Base-by-base conservation (phyloP, 1,284 basidiomycete species). In the Cryptococcus sp. region DNA sequence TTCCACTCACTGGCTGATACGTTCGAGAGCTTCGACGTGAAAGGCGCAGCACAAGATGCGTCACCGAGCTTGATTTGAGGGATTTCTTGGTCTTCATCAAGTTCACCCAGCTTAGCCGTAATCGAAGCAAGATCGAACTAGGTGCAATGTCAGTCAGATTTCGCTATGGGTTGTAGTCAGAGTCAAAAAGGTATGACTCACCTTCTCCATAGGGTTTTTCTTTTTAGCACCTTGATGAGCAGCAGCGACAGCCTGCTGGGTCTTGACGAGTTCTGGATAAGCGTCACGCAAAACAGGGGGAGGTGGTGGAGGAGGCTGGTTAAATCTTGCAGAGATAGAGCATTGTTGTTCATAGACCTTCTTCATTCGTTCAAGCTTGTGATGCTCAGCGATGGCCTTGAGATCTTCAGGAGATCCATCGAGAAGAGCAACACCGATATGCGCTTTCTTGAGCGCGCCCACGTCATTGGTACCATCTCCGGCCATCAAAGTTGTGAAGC, bases 391-490 rank as follows among this genome's bases (percentile, higher is more conserved):
- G 64, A 97, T 97, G 74, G 89, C 91, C 78, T 91, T 85, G 37
- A 97, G 80, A 72, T 96, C 94, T 66, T 94, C 93, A 0, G 85
- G 84, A 0, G 92, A 90, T 0, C 93, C 93, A 70, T 96, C 92
- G 46, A 97, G 81, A 2, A 97, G 82, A 0, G 93, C 93, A 19
- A 97, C 90, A 63, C 93, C 93, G 57, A 97, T 88, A 75, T 97
- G 91, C 0, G 94, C 93, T 74, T 95, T 91, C 77, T 97, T 97
- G 52, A 97, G 85, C 3, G 94, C 93, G 34, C 94, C 93, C 48
- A 97, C 93, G 66, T 97, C 93, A 76, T 97, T 97, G 17, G 93
- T 97, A 40, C 94, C 94, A 74, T 97, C 94, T 58, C 93, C 93
- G 13, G 93, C 93, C 93, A 97, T 97, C 54, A 97, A 83, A 0